Conservation (phyloP, 495 filamentous ascomycete species). For the Hapsidospora chrysogenum region DNA sequence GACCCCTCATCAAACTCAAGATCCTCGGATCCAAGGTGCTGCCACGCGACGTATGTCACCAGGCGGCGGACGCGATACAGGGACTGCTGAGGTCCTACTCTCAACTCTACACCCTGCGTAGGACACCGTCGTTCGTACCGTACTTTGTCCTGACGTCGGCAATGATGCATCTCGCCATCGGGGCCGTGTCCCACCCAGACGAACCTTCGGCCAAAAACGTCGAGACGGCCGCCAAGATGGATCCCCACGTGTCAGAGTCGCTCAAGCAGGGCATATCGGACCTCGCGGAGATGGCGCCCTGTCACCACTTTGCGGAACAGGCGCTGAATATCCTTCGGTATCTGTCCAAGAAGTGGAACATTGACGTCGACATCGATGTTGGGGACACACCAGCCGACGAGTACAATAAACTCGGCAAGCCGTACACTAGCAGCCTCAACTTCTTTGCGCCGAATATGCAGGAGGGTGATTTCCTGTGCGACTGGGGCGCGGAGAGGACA, state of each 20-base stretch:
- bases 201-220: constrained; percentile 4
- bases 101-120: constrained; percentile 38
- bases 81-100: constrained; percentile 38
- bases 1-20: constrained; percentile 45
- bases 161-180: constrained; percentile 41
- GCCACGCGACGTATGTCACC: constrained; percentile 44
- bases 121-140: constrained; percentile 39
- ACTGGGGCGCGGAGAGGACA: constrained; percentile 10
- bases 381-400: constrained; percentile 7
- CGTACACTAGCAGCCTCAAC: constrained; percentile 28
- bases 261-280: constrained; percentile 29
- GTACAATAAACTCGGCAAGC: constrained; percentile 12
- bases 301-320: constrained; percentile 41
- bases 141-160: constrained; percentile 41
- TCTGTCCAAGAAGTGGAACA: constrained; percentile 38
- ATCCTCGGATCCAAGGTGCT: constrained; percentile 38
- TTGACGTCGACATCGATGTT: constrained; percentile 25
- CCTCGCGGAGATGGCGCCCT: constrained; percentile 37
- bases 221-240: constrained; percentile 13
- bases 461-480: constrained; percentile 21
- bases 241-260: constrained; percentile 17
- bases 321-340: constrained; percentile 39
- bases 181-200: constrained; percentile 9
- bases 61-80: constrained; percentile 44
- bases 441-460: constrained; percentile 31